These are phyloP conservation scores for Medicago truncatula DNA, from an alignment of 306 rosid genomes.

Conservation along the genomic window MtrunA17r5.0-ANR NC_053049.1:33977001-33977500, in stretches of 20 bases:
- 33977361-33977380: neutral
- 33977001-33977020: slow-evolving; percentile 47
- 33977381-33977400: neutral
- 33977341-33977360: slow-evolving; percentile 19
- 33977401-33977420: too few relatives aligned
- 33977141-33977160: slow-evolving; percentile 54
- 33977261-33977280: neutral
- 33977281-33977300: slow-evolving; percentile 25
- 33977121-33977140: slow-evolving; percentile 59
- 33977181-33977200: slow-evolving; percentile 68
- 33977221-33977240: slow-evolving; percentile 55
- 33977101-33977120: slow-evolving; percentile 57
- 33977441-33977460: neutral
- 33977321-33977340: slow-evolving; percentile 15
- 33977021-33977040: slow-evolving; percentile 39
- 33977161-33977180: slow-evolving; percentile 64
- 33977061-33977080: slow-evolving; percentile 50
- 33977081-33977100: slow-evolving; percentile 37
- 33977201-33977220: slow-evolving; percentile 68
- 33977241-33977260: neutral
- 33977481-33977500: neutral
- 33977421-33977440: neutral
- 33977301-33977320: neutral
- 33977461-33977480: neutral
- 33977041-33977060: slow-evolving; percentile 72